phyloP scores from a whole-genome alignment of 495 filamentous ascomycete genomes.

The Evansstolkia leycettana region DNA sequence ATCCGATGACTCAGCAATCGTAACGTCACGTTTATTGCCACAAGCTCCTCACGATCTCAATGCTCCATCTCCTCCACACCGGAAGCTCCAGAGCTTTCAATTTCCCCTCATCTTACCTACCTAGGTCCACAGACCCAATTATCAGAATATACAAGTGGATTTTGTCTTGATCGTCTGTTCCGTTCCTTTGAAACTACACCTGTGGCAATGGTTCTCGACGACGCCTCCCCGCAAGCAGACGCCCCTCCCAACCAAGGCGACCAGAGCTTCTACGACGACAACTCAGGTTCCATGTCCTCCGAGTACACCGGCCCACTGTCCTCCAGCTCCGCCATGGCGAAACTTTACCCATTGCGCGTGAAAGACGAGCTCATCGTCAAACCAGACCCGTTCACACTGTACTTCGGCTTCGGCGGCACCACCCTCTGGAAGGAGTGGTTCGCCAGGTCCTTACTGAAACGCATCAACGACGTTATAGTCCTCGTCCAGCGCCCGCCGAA shows the following conservation, averaged over 20 bases:
- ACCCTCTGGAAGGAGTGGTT: slow-evolving; percentile 10
- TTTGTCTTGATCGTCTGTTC: not conserved
- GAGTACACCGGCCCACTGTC: no score
- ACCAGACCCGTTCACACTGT: slow-evolving; percentile 17
- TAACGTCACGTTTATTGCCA: no score
- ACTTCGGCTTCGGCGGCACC: slow-evolving; percentile 17
- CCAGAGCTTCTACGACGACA: no score
- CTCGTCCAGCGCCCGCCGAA: slow-evolving; percentile 15
- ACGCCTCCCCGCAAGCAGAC: slow-evolving; percentile 9
- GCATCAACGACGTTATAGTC: slow-evolving; percentile 10
- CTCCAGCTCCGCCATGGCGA: slow-evolving; percentile 2
- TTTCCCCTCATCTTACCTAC: not conserved
- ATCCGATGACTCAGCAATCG: no score
- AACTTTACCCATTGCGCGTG: slow-evolving; percentile 6
- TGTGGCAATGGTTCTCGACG: slow-evolving; percentile 3
- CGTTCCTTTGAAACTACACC: not conserved
- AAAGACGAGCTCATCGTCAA: slow-evolving; percentile 7
- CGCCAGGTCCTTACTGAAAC: slow-evolving; percentile 1
- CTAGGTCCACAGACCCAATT: no score
- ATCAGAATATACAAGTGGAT: not conserved
- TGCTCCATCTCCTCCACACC: no score
- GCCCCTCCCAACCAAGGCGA: not conserved
- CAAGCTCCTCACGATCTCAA: no score
- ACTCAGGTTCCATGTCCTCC: no score
- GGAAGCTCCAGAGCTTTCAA: no score